Base-by-base conservation (phyloP, 805 yeast genomes). In the Wickerhamomyces bovis region DNA sequence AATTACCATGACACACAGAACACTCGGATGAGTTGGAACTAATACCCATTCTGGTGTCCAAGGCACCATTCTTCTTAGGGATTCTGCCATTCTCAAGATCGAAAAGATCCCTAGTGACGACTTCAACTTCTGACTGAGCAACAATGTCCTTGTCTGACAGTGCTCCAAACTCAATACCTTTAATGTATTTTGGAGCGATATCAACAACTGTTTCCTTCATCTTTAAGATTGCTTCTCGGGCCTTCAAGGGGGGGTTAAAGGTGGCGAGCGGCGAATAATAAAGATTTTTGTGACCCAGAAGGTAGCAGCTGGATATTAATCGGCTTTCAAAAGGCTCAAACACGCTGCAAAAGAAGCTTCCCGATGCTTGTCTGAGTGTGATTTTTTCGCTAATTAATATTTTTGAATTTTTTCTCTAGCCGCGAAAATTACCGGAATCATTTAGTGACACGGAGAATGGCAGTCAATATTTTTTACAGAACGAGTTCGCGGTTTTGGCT, bases 71-170 rank as follows among this genome's bases (percentile, higher is more conserved):
- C 16, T 65, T 71, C 52, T 83, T 88, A 7, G 96, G 89, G n/a
- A 77, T 71, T 55, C 98, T 75, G 6, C 96, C 96, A 56, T 84
- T 80, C 55, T 89, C 96, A 49, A 94, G 72, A 66, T 94, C 97
- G 64, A 88, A 94, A 47, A 94, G 74, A 64, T 92, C 97, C 56
- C 97, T 77, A 16, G 96, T 88, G 38, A 85, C 78, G 49, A 94
- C 87, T 63, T 94, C 98, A 22, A 90, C 96, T 61, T 90, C 97
- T 3, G 96, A 85, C 69, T 92, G 96, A 19, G 92, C 92, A 39
- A 89, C 78, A 58, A 94, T 89, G 57, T 92, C 97, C 53, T 83
- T 78, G 35, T 97, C 88, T 31, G 94, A 83, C n/a, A 94, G 75
- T 4, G 96, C 97, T 35, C 96, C 86, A 61, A 94, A 94, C 64